A percentile compares a stretch with the other conserved stretches of the same genome.
phyloP scores from a whole-genome alignment of 2,329 filamentous ascomycete genomes.

The Aspergillus brasiliensis region DNA sequence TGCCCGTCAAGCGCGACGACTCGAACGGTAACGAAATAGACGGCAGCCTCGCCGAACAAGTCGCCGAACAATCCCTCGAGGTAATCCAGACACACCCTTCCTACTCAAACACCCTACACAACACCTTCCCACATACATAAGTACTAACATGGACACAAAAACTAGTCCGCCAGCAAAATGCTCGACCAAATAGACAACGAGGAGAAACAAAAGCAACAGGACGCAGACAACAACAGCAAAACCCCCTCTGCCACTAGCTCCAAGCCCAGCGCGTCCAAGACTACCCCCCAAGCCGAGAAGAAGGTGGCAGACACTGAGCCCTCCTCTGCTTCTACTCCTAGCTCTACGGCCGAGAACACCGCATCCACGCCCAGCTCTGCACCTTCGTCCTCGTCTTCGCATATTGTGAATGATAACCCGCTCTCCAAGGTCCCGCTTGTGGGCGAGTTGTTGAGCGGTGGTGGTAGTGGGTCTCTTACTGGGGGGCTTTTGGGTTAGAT shows the following conservation, averaged over 20 bases:
- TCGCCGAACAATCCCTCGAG: constrained; percentile 18
- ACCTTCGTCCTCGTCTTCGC: not conserved
- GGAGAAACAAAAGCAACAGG: too few relatives aligned
- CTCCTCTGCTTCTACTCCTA: not conserved
- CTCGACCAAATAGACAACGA: constrained; percentile 16
- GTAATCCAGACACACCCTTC: constrained; percentile 16
- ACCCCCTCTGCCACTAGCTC: not conserved
- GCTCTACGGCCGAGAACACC: not conserved
- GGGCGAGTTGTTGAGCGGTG: constrained; percentile 22
- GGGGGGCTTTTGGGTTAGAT: not conserved
- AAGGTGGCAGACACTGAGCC: not conserved
- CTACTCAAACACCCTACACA: not conserved
- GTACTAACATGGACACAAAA: too few relatives aligned
- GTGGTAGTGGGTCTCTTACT: constrained; percentile 1
- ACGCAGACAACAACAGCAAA: not conserved
- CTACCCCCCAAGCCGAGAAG: not conserved
- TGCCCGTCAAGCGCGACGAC: constrained; percentile 25
- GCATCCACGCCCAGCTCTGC: not conserved
- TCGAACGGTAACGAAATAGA: not conserved
- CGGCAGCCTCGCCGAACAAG: not conserved
- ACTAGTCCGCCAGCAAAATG: constrained; percentile 21
- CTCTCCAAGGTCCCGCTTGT: constrained; percentile 27
- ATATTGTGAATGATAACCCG: constrained; percentile 14
- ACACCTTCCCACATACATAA: too few relatives aligned
- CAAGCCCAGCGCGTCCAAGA: not conserved